Percentiles rank a stretch among this genome's conserved stretches.
Evolutionary conservation across 495 filamentous ascomycete species (phyloP).

Genomic region (Ramalina peruviana): DNA sequence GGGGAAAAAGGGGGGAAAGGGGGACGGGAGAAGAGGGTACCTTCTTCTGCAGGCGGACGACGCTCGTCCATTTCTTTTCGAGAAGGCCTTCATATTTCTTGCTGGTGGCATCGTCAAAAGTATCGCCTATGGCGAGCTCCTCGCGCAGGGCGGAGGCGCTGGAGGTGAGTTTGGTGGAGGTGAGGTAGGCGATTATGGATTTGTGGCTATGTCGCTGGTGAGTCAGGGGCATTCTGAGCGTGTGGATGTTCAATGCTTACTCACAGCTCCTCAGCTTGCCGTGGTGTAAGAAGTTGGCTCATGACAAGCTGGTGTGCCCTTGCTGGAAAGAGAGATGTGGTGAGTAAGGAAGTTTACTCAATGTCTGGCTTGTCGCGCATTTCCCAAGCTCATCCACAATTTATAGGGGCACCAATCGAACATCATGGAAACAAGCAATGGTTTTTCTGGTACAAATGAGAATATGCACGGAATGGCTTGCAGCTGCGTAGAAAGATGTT

Average conservation of each 20-base stretch:
- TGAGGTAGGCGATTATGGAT: conserved; percentile 77
- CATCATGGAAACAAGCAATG: too few relatives aligned
- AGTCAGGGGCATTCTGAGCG: background rate
- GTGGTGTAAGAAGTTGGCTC: conserved; percentile 61
- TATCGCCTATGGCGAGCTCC: conserved; percentile 25
- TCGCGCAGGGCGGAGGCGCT: conserved; percentile 49
- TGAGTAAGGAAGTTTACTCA: background rate
- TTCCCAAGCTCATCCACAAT: too few relatives aligned
- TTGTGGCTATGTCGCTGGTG: conserved; percentile 50
- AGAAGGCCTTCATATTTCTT: conserved; percentile 84
- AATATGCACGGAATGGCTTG: too few relatives aligned
- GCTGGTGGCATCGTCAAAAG: conserved; percentile 57
- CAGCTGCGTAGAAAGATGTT: too few relatives aligned
- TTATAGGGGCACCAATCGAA: too few relatives aligned
- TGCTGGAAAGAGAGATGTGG: too few relatives aligned
- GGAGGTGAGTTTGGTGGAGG: conserved; percentile 51
- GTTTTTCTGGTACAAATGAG: too few relatives aligned
- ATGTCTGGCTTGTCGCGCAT: too few relatives aligned
- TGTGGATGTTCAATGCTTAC: conserved; percentile 17
- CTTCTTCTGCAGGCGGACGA: conserved; percentile 85
- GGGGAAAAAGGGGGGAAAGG: too few relatives aligned
- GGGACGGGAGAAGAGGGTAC: conserved; percentile 21
- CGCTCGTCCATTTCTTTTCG: conserved; percentile 95
- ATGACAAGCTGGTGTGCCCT: conserved; percentile 29
- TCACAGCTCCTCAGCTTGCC: conserved; percentile 85